Evolutionary conservation across 768 basidiomycete genomes (phyloP), one percentile per base, ranked within the genome.

Genomic region (Psilocybe cyanescens): DNA sequence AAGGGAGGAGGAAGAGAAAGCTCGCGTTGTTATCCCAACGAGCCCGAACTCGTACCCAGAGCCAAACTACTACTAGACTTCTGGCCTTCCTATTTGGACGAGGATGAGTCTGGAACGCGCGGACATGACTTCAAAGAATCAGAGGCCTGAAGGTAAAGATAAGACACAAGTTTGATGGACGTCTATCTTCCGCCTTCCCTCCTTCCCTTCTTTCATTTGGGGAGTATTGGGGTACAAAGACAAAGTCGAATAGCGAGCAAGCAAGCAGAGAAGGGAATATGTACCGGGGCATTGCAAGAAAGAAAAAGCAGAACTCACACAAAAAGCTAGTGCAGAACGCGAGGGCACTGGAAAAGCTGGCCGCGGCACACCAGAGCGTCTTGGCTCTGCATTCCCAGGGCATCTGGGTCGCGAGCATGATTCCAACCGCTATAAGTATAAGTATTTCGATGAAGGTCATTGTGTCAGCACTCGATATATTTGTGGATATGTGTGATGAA

Each of bases 341-440:
- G 0, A 76, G 69, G 17, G 72, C 70, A 52, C 69, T 72, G 14
- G 73, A 72, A 61, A 75, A 74, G 59, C 71, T 70, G 6, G 72
- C 73, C 12, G 72, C 69, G 1, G 74, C 72, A 57, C 74, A 77
- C 75, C 77, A 75, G 17, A 72, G 65, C 14, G 63, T 72, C 57
- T 73, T 70, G 33, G 67, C 67, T 33, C 65, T 59, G 60, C 74
- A 78, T 57, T 76, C 75, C 62, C 62, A 66, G 8, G 71, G 68
- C 64, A 70, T 71, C 56, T 76, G 76, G 3, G 72, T 72, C 12
- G 72, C 71, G 37, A 75, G 63, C 75, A 78, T 73, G 17, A 76
- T 74, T 1, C 74, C 73, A 28, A 75, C 61, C 14, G 72, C 74
- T 75, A 58, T 57, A 7, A 35, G 53, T 31, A 37, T 28, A 44